phyloP scores from a whole-genome alignment of 2,329 filamentous ascomycete species.

The Metarhizium rileyi region DNA sequence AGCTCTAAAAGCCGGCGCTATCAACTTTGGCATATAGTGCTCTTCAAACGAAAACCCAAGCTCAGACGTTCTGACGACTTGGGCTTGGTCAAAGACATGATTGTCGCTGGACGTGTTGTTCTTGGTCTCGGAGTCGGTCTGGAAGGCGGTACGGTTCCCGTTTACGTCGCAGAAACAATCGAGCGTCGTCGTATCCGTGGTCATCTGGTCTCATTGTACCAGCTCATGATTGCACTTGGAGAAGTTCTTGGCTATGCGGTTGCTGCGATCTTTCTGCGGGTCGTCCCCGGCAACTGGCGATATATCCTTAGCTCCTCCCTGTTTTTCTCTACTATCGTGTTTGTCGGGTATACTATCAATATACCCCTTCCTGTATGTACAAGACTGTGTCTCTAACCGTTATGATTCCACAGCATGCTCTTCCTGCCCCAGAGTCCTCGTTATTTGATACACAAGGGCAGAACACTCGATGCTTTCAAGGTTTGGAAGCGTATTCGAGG shows the following conservation, averaged over 20 bases:
- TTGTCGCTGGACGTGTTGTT: constrained; percentile 57
- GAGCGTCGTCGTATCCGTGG: constrained; percentile 55
- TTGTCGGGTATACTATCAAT: constrained; percentile 17
- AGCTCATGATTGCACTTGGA: constrained; percentile 66
- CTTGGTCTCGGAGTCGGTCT: constrained; percentile 63
- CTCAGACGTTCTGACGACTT: not conserved
- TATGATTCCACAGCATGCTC: constrained; percentile 52
- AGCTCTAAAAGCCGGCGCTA: constrained; percentile 56
- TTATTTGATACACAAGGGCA: constrained; percentile 59
- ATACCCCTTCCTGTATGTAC: not conserved
- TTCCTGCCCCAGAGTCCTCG: constrained; percentile 63
- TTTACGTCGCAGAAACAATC: constrained; percentile 66
- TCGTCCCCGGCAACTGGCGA: constrained; percentile 62
- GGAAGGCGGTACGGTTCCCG: constrained; percentile 64
- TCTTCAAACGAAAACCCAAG: not conserved
- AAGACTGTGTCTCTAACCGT: not conserved
- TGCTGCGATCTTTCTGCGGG: constrained; percentile 62
- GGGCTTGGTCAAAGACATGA: constrained; percentile 39
- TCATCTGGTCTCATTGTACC: constrained; percentile 64
- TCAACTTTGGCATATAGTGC: constrained; percentile 44
- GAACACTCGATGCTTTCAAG: constrained; percentile 34
- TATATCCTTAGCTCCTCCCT: constrained; percentile 66
- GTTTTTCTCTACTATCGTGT: constrained; percentile 47
- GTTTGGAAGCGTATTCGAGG: constrained; percentile 68
- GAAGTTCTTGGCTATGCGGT: constrained; percentile 66